Percentiles rank a stretch among this genome's conserved stretches.
Conservation (phyloP, 2,329 filamentous ascomycete genomes). For the Cercospora sesami region DNA sequence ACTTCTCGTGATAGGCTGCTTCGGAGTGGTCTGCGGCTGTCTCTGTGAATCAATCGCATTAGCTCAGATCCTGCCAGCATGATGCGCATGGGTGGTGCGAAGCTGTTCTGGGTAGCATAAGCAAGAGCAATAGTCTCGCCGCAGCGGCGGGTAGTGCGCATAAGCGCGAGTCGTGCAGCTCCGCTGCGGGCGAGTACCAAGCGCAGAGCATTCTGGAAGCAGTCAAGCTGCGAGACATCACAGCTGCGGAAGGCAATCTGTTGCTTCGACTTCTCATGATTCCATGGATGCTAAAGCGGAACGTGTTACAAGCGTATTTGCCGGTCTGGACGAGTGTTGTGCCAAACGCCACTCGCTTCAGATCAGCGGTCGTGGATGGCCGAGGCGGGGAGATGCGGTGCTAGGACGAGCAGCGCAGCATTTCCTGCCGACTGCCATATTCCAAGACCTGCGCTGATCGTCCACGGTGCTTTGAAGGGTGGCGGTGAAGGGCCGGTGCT, state of each 20-base stretch:
- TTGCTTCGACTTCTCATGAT: not conserved
- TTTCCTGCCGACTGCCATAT: not conserved
- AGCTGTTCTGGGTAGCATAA: not conserved
- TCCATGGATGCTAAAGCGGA: not conserved
- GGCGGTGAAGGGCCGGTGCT: not conserved
- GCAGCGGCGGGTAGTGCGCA: constrained; percentile 3
- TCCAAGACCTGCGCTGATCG: not conserved
- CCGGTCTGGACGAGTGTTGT: not conserved
- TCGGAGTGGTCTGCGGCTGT: constrained; percentile 17
- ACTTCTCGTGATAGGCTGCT: constrained; percentile 28
- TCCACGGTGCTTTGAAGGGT: not conserved
- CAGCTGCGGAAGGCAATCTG: not conserved
- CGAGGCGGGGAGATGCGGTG: constrained; percentile 3
- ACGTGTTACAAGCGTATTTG: not conserved
- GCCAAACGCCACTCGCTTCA: constrained; percentile 9
- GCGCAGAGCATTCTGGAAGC: constrained; percentile 12
- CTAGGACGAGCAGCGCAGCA: constrained; percentile 2
- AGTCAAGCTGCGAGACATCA: not conserved
- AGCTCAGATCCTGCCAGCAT: not conserved
- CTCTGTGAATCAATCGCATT: constrained; percentile 10
- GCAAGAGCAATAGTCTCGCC: not conserved
- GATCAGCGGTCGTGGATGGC: not conserved
- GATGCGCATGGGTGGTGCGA: not conserved
- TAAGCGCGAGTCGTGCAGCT: not conserved
- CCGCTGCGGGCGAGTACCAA: not conserved